These are phyloP conservation scores for Glonium stellatum DNA, from an alignment of 495 filamentous ascomycete species.

Conservation along the genomic window DNA sequence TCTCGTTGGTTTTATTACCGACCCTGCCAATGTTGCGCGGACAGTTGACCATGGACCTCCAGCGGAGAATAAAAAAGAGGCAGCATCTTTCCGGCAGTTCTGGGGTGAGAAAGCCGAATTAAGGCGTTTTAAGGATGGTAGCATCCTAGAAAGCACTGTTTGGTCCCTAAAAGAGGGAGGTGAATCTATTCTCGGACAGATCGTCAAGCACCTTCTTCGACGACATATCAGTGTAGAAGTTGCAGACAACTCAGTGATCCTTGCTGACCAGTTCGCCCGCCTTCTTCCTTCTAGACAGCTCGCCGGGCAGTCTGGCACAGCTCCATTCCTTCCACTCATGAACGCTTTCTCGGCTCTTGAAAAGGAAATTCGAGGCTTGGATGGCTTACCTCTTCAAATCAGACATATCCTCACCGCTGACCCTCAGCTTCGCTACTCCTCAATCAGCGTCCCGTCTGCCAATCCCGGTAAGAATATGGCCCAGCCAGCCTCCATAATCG, in stretches of 20 bases:
- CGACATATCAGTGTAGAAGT: conserved; percentile 53
- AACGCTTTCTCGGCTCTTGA: conserved; percentile 64
- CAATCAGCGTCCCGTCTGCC: conserved; percentile 45
- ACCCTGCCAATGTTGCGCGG: conserved; percentile 62
- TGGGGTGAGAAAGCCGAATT: conserved; percentile 72
- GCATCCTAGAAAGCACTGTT: conserved; percentile 69
- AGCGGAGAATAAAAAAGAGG: conserved; percentile 67
- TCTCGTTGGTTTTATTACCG: conserved; percentile 60
- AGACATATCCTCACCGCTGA: conserved; percentile 67
- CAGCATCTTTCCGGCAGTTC: conserved; percentile 61
- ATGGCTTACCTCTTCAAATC: conserved; percentile 72
- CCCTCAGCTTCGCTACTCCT: conserved; percentile 66
- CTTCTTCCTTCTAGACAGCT: conserved; percentile 42
- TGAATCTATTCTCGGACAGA: conserved; percentile 65
- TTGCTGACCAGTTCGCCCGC: conserved; percentile 55
- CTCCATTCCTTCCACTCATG: conserved; percentile 50
- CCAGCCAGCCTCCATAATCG: conserved; percentile 56
- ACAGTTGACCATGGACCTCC: conserved; percentile 79
- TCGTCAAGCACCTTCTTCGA: conserved; percentile 63
- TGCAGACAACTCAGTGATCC: conserved; percentile 48
- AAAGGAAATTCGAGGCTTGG: conserved; percentile 62
- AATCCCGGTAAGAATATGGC: conserved; percentile 33
- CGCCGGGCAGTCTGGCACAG: conserved; percentile 30
- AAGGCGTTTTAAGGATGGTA: conserved; percentile 66
- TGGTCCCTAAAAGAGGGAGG: conserved; percentile 62